Percentiles rank a stretch among this genome's conserved stretches.
Evolutionary conservation across 192 early-diverging fungal genomes (phyloP).

Genomic region (Chytriomyces hyalinus): DNA sequence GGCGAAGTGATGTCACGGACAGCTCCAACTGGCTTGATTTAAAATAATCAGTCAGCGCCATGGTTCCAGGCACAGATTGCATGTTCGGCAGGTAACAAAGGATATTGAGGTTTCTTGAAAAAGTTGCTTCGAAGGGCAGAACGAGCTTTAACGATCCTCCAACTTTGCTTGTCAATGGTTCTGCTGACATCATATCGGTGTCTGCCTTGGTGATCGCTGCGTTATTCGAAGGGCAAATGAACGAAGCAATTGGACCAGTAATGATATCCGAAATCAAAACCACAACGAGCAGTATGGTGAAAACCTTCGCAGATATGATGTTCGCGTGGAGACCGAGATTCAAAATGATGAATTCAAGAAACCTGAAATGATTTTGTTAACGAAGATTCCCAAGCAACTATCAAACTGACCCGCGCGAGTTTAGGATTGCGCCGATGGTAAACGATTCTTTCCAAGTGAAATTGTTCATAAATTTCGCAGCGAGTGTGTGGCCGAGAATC

Average conservation of each 20-base stretch:
- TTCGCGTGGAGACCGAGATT: too few relatives aligned
- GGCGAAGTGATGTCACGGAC: too few relatives aligned
- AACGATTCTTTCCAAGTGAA: constrained; percentile 84
- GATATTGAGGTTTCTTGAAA: constrained; percentile 41
- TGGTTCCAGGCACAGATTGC: constrained; percentile 70
- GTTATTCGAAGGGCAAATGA: too few relatives aligned
- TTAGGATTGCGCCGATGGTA: constrained; percentile 90
- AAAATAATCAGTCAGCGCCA: constrained; percentile 69
- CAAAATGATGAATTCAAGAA: too few relatives aligned
- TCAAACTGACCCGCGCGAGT: constrained; percentile 78
- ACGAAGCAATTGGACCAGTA: too few relatives aligned
- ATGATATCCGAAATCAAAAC: too few relatives aligned
- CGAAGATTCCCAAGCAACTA: too few relatives aligned
- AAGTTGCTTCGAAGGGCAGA: constrained; percentile 11
- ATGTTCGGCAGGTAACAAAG: constrained; percentile 69
- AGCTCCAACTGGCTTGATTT: constrained; percentile 15
- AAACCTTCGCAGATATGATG: too few relatives aligned
- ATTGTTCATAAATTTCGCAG: constrained; percentile 11
- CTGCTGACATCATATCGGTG: too few relatives aligned
- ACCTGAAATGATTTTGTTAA: too few relatives aligned
- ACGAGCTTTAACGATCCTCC: background rate
- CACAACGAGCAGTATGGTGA: too few relatives aligned
- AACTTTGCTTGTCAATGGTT: background rate
- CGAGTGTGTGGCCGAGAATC: constrained; percentile 28
- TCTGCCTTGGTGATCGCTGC: too few relatives aligned